Percentiles rank a stretch among this genome's conserved stretches.
Conservation (phyloP, 805 yeast species). For the Priceomyces melissophilus region DNA sequence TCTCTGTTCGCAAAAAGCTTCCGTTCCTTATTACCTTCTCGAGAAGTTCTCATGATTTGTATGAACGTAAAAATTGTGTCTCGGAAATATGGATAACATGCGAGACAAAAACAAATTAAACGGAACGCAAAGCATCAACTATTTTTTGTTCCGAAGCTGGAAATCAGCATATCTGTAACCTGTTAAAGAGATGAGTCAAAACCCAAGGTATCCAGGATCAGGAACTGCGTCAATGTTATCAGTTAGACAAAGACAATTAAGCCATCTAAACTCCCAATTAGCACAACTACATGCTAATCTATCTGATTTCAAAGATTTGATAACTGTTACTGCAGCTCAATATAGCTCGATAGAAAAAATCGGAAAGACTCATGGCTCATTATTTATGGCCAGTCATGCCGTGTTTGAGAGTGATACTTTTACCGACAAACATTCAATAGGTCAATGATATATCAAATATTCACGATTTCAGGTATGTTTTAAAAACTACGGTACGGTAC, state of each 20-base stretch:
- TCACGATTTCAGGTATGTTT: too few relatives aligned
- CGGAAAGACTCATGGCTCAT: constrained; percentile 56
- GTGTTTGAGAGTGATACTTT: constrained; percentile 39
- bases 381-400: constrained; percentile 43
- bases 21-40: too few relatives aligned
- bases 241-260: constrained; percentile 42
- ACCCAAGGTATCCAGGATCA: background rate
- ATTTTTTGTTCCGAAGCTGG: too few relatives aligned
- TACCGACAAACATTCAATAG: constrained; percentile 3
- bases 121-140: too few relatives aligned
- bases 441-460: background rate
- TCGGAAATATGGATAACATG: too few relatives aligned
- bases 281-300: constrained; percentile 52
- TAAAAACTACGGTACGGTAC: too few relatives aligned
- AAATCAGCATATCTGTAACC: too few relatives aligned
- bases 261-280: constrained; percentile 30
- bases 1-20: too few relatives aligned
- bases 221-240: constrained; percentile 7
- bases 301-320: constrained; percentile 48
- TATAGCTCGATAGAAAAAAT: constrained; percentile 49
- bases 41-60: too few relatives aligned
- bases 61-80: too few relatives aligned
- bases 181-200: too few relatives aligned
- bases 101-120: too few relatives aligned
- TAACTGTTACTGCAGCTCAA: constrained; percentile 50